Conservation (phyloP, 2,329 filamentous ascomycete genomes). For the Cercospora brassicicola region DNA sequence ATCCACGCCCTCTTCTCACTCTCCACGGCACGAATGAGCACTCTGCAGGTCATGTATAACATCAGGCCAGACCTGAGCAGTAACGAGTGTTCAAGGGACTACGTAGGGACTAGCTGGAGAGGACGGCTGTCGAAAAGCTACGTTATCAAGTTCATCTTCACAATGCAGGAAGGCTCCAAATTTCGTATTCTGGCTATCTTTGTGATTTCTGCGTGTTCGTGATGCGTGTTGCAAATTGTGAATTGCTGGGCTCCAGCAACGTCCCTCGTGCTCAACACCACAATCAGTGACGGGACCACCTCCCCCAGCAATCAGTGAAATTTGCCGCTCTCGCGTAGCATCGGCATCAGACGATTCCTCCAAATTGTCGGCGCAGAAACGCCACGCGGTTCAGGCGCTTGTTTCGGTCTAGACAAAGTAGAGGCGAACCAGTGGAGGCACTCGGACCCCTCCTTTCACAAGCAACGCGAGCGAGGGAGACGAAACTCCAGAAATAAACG, state of each 20-base stretch:
- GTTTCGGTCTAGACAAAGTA: slow-evolving; percentile 8
- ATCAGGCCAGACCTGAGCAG: background rate
- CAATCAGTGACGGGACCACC: background rate
- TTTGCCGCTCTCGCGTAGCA: background rate
- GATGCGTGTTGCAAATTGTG: background rate
- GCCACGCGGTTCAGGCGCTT: slow-evolving; percentile 13
- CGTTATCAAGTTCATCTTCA: background rate
- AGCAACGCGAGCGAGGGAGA: background rate
- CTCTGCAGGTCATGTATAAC: background rate
- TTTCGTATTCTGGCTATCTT: background rate
- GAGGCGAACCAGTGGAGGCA: slow-evolving; percentile 10
- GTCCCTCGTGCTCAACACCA: background rate
- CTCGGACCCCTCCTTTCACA: background rate
- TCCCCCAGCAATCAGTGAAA: background rate
- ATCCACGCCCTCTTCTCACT: slow-evolving; percentile 4
- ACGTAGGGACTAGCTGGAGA: background rate
- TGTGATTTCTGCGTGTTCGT: background rate
- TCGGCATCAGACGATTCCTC: background rate
- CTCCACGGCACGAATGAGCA: slow-evolving; percentile 4
- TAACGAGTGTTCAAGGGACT: background rate
- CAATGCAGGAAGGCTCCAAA: background rate
- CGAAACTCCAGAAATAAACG: slow-evolving; percentile 8
- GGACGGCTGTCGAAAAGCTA: background rate
- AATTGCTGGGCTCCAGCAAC: background rate
- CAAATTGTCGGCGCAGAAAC: slow-evolving; percentile 3